A percentile compares a stretch with the other conserved stretches of the same genome.
These are phyloP conservation scores for Naganishia friedmannii DNA, from an alignment of 768 basidiomycete species.

Conservation along the genomic window DNA sequence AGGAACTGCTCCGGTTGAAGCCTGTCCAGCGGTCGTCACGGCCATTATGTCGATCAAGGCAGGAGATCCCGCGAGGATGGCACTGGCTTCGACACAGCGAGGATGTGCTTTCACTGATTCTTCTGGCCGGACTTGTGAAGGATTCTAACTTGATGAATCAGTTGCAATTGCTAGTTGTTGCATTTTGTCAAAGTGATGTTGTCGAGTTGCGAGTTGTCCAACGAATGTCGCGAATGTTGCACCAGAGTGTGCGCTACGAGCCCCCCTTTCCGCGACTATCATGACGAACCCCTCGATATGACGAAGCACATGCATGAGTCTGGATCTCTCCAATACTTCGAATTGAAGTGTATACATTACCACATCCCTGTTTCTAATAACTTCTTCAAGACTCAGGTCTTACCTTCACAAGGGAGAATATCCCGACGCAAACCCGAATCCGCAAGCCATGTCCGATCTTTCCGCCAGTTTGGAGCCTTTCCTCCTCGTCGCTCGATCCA, in stretches of 20 bases:
- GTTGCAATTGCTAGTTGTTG: neutral
- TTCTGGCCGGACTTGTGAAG: too few relatives aligned
- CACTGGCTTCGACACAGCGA: neutral
- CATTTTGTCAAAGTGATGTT: neutral
- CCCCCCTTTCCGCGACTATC: neutral
- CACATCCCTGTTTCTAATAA: neutral
- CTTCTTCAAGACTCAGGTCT: too few relatives aligned
- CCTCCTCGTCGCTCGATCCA: slow-evolving; percentile 83
- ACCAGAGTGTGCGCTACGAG: neutral
- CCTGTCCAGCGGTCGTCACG: slow-evolving; percentile 19
- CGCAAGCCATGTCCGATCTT: slow-evolving; percentile 10
- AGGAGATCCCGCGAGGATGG: neutral
- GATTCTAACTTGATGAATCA: too few relatives aligned
- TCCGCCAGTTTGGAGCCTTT: slow-evolving; percentile 76
- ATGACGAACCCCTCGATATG: neutral
- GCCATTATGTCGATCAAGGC: slow-evolving; percentile 4
- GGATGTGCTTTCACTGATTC: too few relatives aligned
- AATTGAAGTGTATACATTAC: neutral
- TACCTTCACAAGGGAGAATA: neutral
- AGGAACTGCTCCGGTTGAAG: slow-evolving; percentile 10
- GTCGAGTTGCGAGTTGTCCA: neutral
- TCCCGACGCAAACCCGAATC: neutral
- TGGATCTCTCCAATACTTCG: too few relatives aligned
- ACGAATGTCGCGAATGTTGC: neutral
- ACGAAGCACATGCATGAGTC: neutral